Base-by-base conservation (phyloP, 768 basidiomycete species). In the Rhizopogon sp. region DNA sequence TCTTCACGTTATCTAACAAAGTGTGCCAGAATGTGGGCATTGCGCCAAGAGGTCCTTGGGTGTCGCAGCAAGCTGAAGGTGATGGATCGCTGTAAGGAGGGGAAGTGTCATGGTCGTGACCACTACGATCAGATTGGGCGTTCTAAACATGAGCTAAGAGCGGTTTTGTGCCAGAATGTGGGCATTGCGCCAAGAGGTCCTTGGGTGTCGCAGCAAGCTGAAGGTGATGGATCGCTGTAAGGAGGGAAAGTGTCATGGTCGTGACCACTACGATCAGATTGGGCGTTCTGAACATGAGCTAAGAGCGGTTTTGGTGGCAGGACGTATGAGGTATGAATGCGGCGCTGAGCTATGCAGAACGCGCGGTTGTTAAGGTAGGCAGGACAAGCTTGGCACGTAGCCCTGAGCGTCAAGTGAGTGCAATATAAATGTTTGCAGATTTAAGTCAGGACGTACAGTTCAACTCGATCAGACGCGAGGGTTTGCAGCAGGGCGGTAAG, bases 311-410 rank as follows among this genome's bases (percentile, higher is more conserved):
- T 55, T 35, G 58, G 51, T 43, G 52, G 47, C 62, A 82, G 62
- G 58, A 76, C 67, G 66, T 92, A 95, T 17, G 78, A 78, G 6
- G 77, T 25, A 25, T 20, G 20, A 20, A 20, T 20, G 20, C 20
- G 20, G 2, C 3, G 22, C 3, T 25, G 22, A 25, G 22, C 3
- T 25, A 25, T 2, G 2, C 52, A 94, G 75, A 16, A 84, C 70
- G 94, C 83, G 63, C 93, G 87, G 69, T 96, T 95, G 73, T 96
- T 96, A 63, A 95, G 77, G 81, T 87, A 96, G 17, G 95, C 89
- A 13, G 87, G 79, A 60, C 87, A 85, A 0, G 93, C 87, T 63
- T 93, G 90, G 41, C 91, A 88, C 53, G 87, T 90, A 28, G 89
- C 79, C 54, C 89, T 92, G 67, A 6, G 25, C 39, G 56, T 53